Conservation (phyloP, 2,329 filamentous ascomycete genomes). For the Calonectria ilicicola region DNA sequence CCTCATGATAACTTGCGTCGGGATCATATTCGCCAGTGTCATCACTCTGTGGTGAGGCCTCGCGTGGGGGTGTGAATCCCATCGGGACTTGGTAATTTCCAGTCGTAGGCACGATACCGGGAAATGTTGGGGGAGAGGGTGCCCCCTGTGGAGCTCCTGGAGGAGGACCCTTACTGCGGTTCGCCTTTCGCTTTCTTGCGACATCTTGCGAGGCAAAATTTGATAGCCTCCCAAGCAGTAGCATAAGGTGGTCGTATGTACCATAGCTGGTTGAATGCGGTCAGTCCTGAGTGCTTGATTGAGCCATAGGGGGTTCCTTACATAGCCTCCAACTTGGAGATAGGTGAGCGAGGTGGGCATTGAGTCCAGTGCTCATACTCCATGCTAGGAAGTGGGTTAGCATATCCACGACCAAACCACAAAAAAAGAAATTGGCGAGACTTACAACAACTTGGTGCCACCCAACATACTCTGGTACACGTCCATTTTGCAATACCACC, state of each 20-base stretch:
- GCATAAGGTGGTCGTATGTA: constrained; percentile 87
- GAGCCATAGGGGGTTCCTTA: constrained; percentile 51
- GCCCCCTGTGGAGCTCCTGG: constrained; percentile 45
- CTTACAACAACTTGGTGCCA: constrained; percentile 87
- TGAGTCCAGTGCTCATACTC: constrained; percentile 86
- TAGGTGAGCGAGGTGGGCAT: constrained; percentile 84
- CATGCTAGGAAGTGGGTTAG: constrained; percentile 66
- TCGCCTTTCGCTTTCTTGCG: constrained; percentile 78
- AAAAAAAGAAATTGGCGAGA: constrained; percentile 33
- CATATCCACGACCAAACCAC: not conserved
- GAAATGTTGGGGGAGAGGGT: constrained; percentile 59
- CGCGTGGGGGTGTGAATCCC: constrained; percentile 65
- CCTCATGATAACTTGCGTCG: constrained; percentile 74
- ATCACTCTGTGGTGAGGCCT: constrained; percentile 57
- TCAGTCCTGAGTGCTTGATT: not conserved
- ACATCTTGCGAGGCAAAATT: constrained; percentile 84
- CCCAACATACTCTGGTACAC: constrained; percentile 91
- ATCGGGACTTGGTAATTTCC: constrained; percentile 63
- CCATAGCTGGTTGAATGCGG: constrained; percentile 74
- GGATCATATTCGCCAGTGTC: constrained; percentile 67
- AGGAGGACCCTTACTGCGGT: constrained; percentile 45
- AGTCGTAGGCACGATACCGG: constrained; percentile 67
- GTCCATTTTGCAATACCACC: constrained; percentile 98
- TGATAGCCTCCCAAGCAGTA: constrained; percentile 83
- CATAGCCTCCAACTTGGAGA: constrained; percentile 81